Evolutionary conservation across 805 yeast species (phyloP).

Genomic region (Torulaspora microellipsoides): DNA sequence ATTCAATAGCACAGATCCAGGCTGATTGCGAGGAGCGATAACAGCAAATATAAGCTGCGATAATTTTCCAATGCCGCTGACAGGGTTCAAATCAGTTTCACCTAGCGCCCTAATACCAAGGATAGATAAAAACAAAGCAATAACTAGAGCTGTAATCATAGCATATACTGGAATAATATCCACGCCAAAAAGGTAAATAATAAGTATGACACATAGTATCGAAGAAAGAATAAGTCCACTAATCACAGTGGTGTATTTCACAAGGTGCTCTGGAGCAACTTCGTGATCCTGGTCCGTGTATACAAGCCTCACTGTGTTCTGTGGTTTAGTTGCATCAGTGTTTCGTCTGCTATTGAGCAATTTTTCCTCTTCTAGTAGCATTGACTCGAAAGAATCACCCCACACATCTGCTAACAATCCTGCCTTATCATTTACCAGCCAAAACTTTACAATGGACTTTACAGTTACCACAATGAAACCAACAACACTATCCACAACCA

Average conservation of each 20-base stretch:
- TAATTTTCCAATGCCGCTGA: conserved; percentile 90
- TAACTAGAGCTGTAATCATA: conserved; percentile 56
- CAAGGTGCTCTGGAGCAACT: conserved; percentile 44
- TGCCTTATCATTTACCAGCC: conserved; percentile 25
- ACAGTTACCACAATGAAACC: conserved; percentile 62
- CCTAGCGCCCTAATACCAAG: conserved; percentile 93
- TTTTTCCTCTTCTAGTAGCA: conserved; percentile 32
- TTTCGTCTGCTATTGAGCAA: conserved; percentile 24
- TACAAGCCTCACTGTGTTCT: conserved; percentile 29
- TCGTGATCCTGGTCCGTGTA: conserved; percentile 34
- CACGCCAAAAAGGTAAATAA: conserved; percentile 63
- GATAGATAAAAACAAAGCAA: conserved; percentile 76
- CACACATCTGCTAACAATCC: conserved; percentile 20
- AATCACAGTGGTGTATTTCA: conserved; percentile 45
- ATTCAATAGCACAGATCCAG: conserved; percentile 79
- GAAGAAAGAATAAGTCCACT: conserved; percentile 65
- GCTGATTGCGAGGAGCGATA: conserved; percentile 66
- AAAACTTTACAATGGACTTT: conserved; percentile 38
- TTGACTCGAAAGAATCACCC: conserved; percentile 32
- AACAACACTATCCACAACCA: conserved; percentile 88
- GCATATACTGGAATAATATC: conserved; percentile 66
- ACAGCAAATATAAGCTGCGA: conserved; percentile 87
- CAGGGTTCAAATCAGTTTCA: conserved; percentile 95
- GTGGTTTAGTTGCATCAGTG: conserved; percentile 14
- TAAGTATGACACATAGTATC: conserved; percentile 58